phyloP scores from a whole-genome alignment of 176 grass and related monocot species.

The Aegilops sharonensis region DNA sequence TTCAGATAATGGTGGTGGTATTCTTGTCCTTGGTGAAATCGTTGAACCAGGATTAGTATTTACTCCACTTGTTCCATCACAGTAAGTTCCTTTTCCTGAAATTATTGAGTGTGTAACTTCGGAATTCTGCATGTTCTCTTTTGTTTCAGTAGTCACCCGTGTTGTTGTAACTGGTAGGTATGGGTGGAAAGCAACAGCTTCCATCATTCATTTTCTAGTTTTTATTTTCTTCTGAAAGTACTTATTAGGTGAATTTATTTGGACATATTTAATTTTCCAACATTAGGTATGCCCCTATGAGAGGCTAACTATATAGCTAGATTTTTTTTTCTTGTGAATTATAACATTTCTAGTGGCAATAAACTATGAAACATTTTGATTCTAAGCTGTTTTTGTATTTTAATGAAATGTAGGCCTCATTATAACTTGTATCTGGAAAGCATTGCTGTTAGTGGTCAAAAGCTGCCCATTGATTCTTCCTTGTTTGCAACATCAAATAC shows the following conservation, averaged over 20 bases:
- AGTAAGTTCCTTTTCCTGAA: slow-evolving; percentile 54
- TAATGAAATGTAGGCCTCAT: slow-evolving; percentile 67
- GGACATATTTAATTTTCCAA: neutral
- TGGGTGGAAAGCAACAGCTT: neutral
- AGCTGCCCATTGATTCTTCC: slow-evolving; percentile 68
- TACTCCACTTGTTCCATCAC: slow-evolving; percentile 85
- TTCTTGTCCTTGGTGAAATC: slow-evolving; percentile 94
- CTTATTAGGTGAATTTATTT: slow-evolving; percentile 20
- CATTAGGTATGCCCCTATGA: neutral
- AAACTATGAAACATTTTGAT: slow-evolving; percentile 12
- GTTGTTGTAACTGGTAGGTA: slow-evolving; percentile 2
- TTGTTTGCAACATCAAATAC: slow-evolving; percentile 85
- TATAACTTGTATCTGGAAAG: slow-evolving; percentile 94
- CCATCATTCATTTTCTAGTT: neutral
- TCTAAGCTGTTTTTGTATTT: slow-evolving; percentile 6
- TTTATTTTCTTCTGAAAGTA: neutral
- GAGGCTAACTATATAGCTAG: neutral
- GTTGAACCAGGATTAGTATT: slow-evolving; percentile 88
- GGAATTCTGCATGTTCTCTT: slow-evolving; percentile 6
- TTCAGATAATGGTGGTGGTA: slow-evolving; percentile 85
- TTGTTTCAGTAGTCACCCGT: slow-evolving; percentile 9
- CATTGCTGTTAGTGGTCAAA: slow-evolving; percentile 91
- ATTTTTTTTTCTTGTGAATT: slow-evolving; percentile 14
- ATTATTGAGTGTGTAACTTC: neutral
- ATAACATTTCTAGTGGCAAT: slow-evolving; percentile 1